Percentiles rank a stretch among this genome's conserved stretches.
Evolutionary conservation across 495 filamentous ascomycete species (phyloP).

Genomic region (Podospora didyma): DNA sequence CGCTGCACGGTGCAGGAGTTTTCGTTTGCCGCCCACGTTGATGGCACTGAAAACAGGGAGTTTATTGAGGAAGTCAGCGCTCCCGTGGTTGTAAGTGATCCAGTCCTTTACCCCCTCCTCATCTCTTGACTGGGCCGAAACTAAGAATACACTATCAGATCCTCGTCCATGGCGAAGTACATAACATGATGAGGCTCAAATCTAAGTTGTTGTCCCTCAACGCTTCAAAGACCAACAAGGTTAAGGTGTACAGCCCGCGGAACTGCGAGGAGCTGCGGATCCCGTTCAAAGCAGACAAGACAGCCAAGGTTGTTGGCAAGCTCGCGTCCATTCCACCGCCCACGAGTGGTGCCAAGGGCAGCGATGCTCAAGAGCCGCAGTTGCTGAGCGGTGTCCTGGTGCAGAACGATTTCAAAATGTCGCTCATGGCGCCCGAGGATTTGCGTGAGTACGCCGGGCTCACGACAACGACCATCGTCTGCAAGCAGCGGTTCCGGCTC

Average conservation of each 20-base stretch:
- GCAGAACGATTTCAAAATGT: conserved; percentile 94
- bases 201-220: conserved; percentile 91
- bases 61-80: conserved; percentile 92
- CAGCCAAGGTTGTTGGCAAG: conserved; percentile 93
- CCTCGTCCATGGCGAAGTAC: conserved; percentile 92
- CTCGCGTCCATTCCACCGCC: conserved; percentile 77
- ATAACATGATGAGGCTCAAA: conserved; percentile 97
- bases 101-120: neutral
- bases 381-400: conserved; percentile 87
- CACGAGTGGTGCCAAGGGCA: conserved; percentile 18
- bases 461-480: conserved; percentile 86
- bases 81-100: conserved; percentile 75
- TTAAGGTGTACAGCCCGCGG: conserved; percentile 86
- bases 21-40: conserved; percentile 94
- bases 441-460: conserved; percentile 92
- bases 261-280: conserved; percentile 96
- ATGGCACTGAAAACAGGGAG: conserved; percentile 88
- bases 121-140: neutral
- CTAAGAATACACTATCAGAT: conserved; percentile 54
- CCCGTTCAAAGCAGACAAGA: conserved; percentile 92
- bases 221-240: conserved; percentile 67
- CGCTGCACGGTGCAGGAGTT: conserved; percentile 89
- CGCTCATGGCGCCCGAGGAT: conserved; percentile 93
- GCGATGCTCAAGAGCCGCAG: conserved; percentile 29
- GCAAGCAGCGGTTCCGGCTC: conserved; percentile 81